Conservation (phyloP, 768 basidiomycete genomes). For the Lactarius evosmus region DNA sequence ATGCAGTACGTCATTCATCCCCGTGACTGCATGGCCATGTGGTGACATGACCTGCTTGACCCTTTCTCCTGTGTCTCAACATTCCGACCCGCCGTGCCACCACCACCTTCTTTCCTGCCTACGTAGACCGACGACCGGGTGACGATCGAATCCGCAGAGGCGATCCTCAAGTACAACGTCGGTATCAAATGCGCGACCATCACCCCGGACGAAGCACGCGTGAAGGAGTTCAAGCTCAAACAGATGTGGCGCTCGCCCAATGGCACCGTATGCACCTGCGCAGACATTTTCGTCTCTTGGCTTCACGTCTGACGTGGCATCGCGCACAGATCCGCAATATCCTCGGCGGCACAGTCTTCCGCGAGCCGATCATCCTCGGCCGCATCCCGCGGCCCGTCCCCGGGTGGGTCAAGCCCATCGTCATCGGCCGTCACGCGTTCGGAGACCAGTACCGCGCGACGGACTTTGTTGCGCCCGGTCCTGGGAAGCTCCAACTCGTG, state of each 20-base stretch:
- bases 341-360: constrained; percentile 96
- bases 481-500: constrained; percentile 91
- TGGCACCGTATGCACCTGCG: constrained; percentile 63
- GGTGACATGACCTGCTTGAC: not conserved
- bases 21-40: too few species aligned
- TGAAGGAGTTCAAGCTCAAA: constrained; percentile 96
- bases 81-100: not conserved
- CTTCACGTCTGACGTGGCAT: constrained; percentile 15
- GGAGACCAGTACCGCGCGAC: constrained; percentile 98
- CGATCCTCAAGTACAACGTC: constrained; percentile 90
- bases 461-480: constrained; percentile 86
- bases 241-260: constrained; percentile 99
- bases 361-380: constrained; percentile 92
- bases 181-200: constrained; percentile 99
- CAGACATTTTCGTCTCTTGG: constrained; percentile 8
- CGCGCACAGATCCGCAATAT: constrained; percentile 84
- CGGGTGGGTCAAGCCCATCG: constrained; percentile 95
- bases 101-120: not conserved
- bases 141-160: constrained; percentile 90
- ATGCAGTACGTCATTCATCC: constrained; percentile 52
- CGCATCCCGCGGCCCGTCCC: constrained; percentile 92
- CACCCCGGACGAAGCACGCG: constrained; percentile 95
- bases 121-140: constrained; percentile 87
- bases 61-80: not conserved
- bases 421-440: constrained; percentile 95